Base-by-base conservation (phyloP, 1,284 basidiomycete species). In the Neolentinus lepideus region DNA sequence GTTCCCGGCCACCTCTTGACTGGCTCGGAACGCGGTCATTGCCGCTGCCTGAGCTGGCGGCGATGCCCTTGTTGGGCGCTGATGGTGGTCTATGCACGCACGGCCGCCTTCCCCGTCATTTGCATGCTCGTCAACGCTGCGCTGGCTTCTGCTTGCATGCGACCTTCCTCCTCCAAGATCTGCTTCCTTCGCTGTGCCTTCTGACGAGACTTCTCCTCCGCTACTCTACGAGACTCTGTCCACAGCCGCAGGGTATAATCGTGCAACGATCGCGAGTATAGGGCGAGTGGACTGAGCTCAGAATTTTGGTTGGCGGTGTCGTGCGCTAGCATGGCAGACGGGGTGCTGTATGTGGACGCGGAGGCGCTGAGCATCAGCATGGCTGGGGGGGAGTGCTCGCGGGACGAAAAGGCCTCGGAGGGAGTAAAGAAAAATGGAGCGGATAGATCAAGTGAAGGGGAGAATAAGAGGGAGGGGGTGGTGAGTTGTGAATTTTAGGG, bases 171-270 rank as follows among this genome's bases (percentile, higher is more conserved):
- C 31, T 56, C 47, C 11, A 50, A 8, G 6, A 50, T 58, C 56
- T 47, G 36, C 25, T 52, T 35, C 43, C 27, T 43, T 50, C 35
- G 6, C 43, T 29, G 35, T 57, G 57, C 31, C 52, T 48, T 24
- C 59, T 55, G 43, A 36, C 70, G 69, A 19, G 75, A 71, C 61
- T 72, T 73, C 64, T 84, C 80, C 64, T 86, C 84, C 35, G 77
- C 79, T 56, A 75, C 65, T 60, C 78, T 75, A 62, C 83, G 73
- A 11, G 84, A 84, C 64, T 87, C 81, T 51, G 80, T 80, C 84
- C 85, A 88, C 50, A 85, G 73, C 43, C 67, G 74, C 54, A 86
- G 76, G 31, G 85, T 88, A 61, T 86, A 87, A 56, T 84, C 76
- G 65, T 86, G 81, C 35, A 88, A 68, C 46, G 83, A 76, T 60